Base-by-base conservation (phyloP, 2,329 filamentous ascomycete species). In the Cytospora piceicola region DNA sequence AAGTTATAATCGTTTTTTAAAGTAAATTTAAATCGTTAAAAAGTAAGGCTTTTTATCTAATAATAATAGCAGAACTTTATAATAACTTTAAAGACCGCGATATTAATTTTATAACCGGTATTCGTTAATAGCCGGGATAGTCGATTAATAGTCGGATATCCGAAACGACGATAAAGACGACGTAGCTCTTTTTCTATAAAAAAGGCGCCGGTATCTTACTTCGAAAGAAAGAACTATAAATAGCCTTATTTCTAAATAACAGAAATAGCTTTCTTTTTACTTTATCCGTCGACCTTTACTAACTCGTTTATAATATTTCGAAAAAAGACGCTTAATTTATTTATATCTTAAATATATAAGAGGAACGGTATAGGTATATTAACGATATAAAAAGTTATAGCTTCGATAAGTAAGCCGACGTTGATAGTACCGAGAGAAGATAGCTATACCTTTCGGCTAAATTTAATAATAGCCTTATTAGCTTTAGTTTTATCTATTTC, bases 241-340 rank as follows among this genome's bases (percentile, higher is more conserved):
- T 54, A 17, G 14, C 24, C 30, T 34, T 55, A 55, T 22, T 55
- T 55, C 2, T 14, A 3, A 36, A 55, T 22, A 11, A 55, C 11
- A 17, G 6, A 20, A 14, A 55, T 36, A 3, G 20, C 30, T n/a
- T 34, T 34, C n/a, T 34, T 2, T 0, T n/a, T 22, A 2, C n/a
- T 27, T 2, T 55, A n/a, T n/a, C 2, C 22, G 11, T 22, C 17
- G 34, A 55, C 24, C 2, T 34, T 9, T 22, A 55, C 17, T 34
- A 55, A 14, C 20, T 55, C 32, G 30, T 55, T 12, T 55, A 55
- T 55, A 32, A 12, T 55, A 55, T 55, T 55, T n/a, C 22, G 22
- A 8, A 34, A 34, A 34, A 27, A 52, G 9, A 27, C 7, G 4
- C 24, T 27, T 52, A 52, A 14, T 52, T 52, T 52, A 52, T 27